phyloP scores from a whole-genome alignment of 2,329 filamentous ascomycete genomes.

The Elsinoe batatas region DNA sequence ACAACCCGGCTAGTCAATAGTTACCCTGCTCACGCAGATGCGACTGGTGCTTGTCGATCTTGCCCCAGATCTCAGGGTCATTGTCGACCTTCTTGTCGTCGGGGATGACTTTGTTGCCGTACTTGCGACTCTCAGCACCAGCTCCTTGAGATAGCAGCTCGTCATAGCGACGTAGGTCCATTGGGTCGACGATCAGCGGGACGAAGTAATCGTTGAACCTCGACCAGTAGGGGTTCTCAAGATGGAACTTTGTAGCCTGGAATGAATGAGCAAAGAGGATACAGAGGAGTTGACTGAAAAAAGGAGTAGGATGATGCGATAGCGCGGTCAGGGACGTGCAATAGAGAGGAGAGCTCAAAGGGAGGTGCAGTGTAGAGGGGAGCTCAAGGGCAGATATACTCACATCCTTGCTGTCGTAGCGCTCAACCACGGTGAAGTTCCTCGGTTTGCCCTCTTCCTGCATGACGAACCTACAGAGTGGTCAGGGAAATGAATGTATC shows the following conservation, averaged over 20 bases:
- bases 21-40: conserved; percentile 13
- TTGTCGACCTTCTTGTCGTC: conserved; percentile 10
- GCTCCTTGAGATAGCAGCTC: conserved; percentile 37
- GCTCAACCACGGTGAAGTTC: conserved; percentile 66
- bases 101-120: background rate
- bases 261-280: background rate
- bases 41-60: conserved; percentile 11
- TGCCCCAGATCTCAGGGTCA: conserved; percentile 9
- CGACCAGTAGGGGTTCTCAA: conserved; percentile 61
- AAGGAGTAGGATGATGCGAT: too few species aligned
- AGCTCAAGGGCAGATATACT: conserved; percentile 21
- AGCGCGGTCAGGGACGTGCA: too few species aligned
- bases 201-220: conserved; percentile 66
- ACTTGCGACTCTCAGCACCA: background rate
- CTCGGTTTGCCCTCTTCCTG: conserved; percentile 58
- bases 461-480: conserved; percentile 63
- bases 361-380: conserved; percentile 18
- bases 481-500: background rate
- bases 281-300: background rate
- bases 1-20: conserved; percentile 8
- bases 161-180: conserved; percentile 59
- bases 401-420: conserved; percentile 57
- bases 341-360: too few species aligned
- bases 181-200: conserved; percentile 55
- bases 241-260: conserved; percentile 35